phyloP scores from a whole-genome alignment of 2,329 filamentous ascomycete genomes.

The Fusarium armeniacum region DNA sequence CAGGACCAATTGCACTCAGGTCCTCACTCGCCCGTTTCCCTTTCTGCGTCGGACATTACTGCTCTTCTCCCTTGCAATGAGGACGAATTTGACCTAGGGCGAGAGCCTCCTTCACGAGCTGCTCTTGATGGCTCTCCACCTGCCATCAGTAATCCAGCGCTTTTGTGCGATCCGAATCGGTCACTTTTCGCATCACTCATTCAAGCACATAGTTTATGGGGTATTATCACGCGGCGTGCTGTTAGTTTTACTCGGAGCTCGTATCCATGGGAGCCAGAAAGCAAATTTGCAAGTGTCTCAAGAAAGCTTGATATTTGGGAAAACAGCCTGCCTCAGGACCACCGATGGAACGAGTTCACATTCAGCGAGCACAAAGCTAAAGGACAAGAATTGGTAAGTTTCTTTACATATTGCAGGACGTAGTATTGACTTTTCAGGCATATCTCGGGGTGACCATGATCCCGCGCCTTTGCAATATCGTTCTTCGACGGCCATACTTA shows the following conservation, averaged over 20 bases:
- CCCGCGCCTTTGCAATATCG: constrained; percentile 69
- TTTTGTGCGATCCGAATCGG: constrained; percentile 60
- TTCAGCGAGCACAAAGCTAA: constrained; percentile 63
- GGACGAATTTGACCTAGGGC: constrained; percentile 63
- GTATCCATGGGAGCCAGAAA: constrained; percentile 63
- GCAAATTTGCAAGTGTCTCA: constrained; percentile 63
- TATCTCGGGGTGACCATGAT: constrained; percentile 70
- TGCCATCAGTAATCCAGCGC: constrained; percentile 60
- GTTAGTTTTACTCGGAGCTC: constrained; percentile 60
- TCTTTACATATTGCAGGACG: neutral
- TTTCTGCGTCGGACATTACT: constrained; percentile 67
- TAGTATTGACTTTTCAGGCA: constrained; percentile 55
- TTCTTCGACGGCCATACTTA: constrained; percentile 68
- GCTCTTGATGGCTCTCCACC: constrained; percentile 68
- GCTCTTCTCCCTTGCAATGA: constrained; percentile 68
- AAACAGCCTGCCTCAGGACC: constrained; percentile 60
- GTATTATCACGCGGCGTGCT: constrained; percentile 64
- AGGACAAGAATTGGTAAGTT: constrained; percentile 64
- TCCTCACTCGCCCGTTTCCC: constrained; percentile 64
- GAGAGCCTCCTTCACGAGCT: constrained; percentile 64
- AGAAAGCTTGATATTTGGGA: constrained; percentile 64
- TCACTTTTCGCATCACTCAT: constrained; percentile 70
- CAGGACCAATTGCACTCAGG: constrained; percentile 71
- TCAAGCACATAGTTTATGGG: constrained; percentile 69
- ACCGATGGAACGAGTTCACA: constrained; percentile 61